Percentiles rank a stretch among this genome's conserved stretches.
phyloP scores from a whole-genome alignment of 202 grass and related monocot species.

The Carex arenaria region DNA sequence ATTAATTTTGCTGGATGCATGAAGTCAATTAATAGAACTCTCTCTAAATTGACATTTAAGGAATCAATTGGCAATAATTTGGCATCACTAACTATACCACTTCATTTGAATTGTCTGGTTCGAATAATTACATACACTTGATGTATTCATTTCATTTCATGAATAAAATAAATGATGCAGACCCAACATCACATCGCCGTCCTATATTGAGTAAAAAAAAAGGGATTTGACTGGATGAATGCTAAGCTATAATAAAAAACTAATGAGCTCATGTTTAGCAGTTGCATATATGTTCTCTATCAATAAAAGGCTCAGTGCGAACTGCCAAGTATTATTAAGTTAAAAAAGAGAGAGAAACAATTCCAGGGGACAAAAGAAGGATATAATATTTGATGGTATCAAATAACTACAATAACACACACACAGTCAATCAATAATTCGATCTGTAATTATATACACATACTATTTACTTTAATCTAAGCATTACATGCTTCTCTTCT shows the following conservation, averaged over 20 bases:
- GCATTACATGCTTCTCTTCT: neutral
- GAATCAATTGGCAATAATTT: neutral
- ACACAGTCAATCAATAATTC: neutral
- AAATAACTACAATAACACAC: neutral
- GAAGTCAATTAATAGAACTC: neutral
- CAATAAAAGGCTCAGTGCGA: neutral
- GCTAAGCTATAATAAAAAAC: neutral
- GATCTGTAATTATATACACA: slow-evolving; percentile 3
- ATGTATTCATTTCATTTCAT: neutral
- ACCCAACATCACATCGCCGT: neutral
- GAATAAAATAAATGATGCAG: neutral
- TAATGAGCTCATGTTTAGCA: neutral
- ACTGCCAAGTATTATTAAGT: neutral
- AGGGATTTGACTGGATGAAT: neutral
- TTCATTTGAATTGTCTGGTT: neutral
- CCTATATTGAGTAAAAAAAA: neutral
- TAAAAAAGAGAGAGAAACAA: neutral
- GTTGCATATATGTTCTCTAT: neutral
- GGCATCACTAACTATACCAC: neutral
- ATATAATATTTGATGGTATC: neutral
- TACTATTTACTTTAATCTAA: neutral
- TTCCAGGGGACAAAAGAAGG: neutral
- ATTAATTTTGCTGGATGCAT: neutral
- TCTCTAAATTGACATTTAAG: neutral
- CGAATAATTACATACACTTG: neutral